phyloP scores from a whole-genome alignment of 2,329 filamentous ascomycete genomes.

The Coniochaeta sp. region DNA sequence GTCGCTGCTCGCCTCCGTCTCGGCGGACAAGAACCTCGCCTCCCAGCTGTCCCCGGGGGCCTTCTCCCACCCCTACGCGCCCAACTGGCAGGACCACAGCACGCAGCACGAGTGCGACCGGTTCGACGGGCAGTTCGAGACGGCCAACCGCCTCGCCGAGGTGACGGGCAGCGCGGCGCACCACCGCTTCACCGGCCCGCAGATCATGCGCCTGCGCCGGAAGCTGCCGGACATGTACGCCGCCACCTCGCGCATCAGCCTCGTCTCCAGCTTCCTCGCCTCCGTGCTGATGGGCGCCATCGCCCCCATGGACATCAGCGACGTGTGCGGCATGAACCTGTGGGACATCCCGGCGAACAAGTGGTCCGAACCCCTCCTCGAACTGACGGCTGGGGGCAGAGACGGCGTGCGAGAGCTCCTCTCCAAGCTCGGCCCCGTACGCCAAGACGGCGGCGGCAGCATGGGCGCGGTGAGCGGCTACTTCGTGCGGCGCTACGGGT shows the following conservation, averaged over 20 bases:
- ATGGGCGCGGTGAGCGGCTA: constrained; percentile 73
- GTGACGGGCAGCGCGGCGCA: constrained; percentile 89
- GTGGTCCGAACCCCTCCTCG: constrained; percentile 71
- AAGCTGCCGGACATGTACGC: constrained; percentile 77
- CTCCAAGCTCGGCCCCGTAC: constrained; percentile 72
- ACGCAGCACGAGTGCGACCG: constrained; percentile 86
- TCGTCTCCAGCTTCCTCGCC: constrained; percentile 92
- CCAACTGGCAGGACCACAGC: constrained; percentile 97
- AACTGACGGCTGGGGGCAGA: constrained; percentile 60
- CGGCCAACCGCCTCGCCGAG: constrained; percentile 61
- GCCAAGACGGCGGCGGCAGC: constrained; percentile 70
- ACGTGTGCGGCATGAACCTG: constrained; percentile 94
- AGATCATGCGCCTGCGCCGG: constrained; percentile 82
- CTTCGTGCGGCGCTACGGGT: constrained; percentile 73
- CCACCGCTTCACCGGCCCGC: constrained; percentile 95
- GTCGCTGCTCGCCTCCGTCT: constrained; percentile 51
- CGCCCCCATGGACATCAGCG: constrained; percentile 86
- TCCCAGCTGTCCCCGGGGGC: constrained; percentile 61
- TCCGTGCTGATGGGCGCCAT: constrained; percentile 80
- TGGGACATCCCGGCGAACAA: constrained; percentile 75
- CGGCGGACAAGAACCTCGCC: constrained; percentile 54
- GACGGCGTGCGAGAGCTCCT: constrained; percentile 56
- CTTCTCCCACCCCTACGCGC: constrained; percentile 79
- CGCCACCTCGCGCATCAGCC: constrained; percentile 75
- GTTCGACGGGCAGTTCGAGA: constrained; percentile 70